Percentiles rank a stretch among this genome's conserved stretches.
These are phyloP conservation scores for Coemansia sp. DNA, from an alignment of 192 early-diverging fungal species.

Conservation along the genomic window DNA sequence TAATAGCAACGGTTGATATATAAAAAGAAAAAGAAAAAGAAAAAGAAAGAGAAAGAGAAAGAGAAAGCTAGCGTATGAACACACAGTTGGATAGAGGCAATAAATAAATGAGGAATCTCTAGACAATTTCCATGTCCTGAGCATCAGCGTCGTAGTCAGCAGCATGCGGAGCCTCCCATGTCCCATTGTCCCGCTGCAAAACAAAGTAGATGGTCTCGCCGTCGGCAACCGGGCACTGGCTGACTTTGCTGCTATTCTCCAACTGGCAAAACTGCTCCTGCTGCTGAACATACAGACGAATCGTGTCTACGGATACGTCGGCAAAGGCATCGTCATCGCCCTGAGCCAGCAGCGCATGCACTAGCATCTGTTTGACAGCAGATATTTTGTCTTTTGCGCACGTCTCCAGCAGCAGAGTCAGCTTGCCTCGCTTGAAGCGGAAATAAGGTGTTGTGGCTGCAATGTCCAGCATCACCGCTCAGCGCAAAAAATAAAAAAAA, in stretches of 20 bases:
- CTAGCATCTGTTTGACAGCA: slow-evolving; percentile 18
- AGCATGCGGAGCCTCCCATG: slow-evolving; percentile 36
- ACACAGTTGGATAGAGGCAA: too few relatives aligned
- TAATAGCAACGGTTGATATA: too few relatives aligned
- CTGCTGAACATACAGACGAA: slow-evolving; percentile 23
- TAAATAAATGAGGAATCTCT: not conserved
- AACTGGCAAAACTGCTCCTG: not conserved
- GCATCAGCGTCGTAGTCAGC: slow-evolving; percentile 34
- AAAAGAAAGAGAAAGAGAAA: too few relatives aligned
- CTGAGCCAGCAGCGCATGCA: slow-evolving; percentile 29
- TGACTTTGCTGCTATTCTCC: slow-evolving; percentile 8
- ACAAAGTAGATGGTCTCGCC: slow-evolving; percentile 34
- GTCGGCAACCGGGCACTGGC: slow-evolving; percentile 17
- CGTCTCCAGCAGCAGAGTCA: slow-evolving; percentile 39
- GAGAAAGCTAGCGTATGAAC: too few relatives aligned
- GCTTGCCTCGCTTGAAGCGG: slow-evolving; percentile 35
- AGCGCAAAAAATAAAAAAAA: not conserved
- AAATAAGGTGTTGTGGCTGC: slow-evolving; percentile 27
- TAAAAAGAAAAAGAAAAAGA: too few relatives aligned
- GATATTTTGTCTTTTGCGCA: slow-evolving; percentile 11
- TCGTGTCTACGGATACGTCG: not conserved
- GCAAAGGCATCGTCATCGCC: slow-evolving; percentile 17
- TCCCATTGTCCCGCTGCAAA: slow-evolving; percentile 16
- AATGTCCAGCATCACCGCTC: slow-evolving; percentile 25
- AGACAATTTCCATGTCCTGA: slow-evolving; percentile 26